Evolutionary conservation across 2,329 filamentous ascomycete genomes (phyloP).

Genomic region (Colletotrichum sp.): DNA sequence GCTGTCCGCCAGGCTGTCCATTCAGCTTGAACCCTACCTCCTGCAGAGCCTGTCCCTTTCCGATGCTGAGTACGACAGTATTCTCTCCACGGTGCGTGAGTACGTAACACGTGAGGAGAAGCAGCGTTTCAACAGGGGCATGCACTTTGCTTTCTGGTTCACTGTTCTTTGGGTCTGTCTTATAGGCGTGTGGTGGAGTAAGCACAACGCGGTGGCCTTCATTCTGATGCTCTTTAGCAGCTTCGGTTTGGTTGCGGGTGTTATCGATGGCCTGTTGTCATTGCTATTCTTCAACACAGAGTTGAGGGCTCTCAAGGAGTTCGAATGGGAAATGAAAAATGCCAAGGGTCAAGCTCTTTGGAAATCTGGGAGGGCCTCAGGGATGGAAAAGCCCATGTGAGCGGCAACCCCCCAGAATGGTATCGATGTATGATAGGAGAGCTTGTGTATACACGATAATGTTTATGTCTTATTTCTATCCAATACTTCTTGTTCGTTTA

Average conservation of each 20-base stretch:
- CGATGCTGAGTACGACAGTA: slow-evolving; percentile 59
- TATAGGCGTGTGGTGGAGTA: slow-evolving; percentile 86
- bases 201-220: slow-evolving; percentile 78
- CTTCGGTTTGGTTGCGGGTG: slow-evolving; percentile 76
- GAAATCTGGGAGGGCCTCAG: background rate
- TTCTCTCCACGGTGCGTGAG: slow-evolving; percentile 71
- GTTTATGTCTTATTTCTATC: slow-evolving; percentile 5
- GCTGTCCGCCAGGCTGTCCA: slow-evolving; percentile 18
- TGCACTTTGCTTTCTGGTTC: slow-evolving; percentile 76
- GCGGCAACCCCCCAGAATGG: background rate
- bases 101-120: slow-evolving; percentile 75
- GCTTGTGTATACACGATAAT: background rate
- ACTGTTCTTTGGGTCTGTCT: slow-evolving; percentile 75
- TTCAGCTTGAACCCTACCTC: slow-evolving; percentile 35
- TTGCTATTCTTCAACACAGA: slow-evolving; percentile 87
- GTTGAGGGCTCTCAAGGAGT: slow-evolving; percentile 83
- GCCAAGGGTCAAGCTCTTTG: slow-evolving; percentile 48
- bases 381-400: background rate
- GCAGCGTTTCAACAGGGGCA: slow-evolving; percentile 74
- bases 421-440: background rate
- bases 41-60: slow-evolving; percentile 25
- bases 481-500: background rate
- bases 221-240: slow-evolving; percentile 80
- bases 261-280: slow-evolving; percentile 85
- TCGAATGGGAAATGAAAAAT: slow-evolving; percentile 89